phyloP scores from a whole-genome alignment of 805 yeast species.

The Metschnikowia cubensis region DNA sequence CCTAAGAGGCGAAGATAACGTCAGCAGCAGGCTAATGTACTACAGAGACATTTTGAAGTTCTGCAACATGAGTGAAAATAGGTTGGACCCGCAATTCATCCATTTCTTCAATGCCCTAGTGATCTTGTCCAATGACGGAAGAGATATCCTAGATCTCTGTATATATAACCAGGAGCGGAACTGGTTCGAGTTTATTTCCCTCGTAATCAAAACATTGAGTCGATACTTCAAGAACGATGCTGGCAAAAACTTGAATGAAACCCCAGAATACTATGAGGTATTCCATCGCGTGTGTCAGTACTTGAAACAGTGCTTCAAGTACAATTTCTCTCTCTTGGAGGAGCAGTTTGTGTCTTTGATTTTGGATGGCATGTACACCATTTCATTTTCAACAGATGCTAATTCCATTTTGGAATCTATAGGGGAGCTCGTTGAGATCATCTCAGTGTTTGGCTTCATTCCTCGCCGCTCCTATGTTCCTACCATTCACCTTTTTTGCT shows the following conservation, averaged over 20 bases:
- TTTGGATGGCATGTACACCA: constrained; percentile 29
- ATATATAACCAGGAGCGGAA: constrained; percentile 35
- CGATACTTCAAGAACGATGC: constrained; percentile 9
- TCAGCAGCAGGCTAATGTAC: constrained; percentile 49
- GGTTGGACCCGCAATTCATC: constrained; percentile 48
- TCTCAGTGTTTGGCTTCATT: constrained; percentile 43
- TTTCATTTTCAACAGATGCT: constrained; percentile 40
- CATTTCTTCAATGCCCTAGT: constrained; percentile 46
- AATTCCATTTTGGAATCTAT: constrained; percentile 33
- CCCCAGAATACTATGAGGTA: constrained; percentile 13
- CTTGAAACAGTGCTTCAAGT: constrained; percentile 44
- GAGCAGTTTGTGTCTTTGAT: constrained; percentile 31
- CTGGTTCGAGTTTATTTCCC: constrained; percentile 17
- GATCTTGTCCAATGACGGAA: constrained; percentile 49
- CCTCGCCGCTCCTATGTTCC: constrained; percentile 38
- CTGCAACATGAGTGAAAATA: constrained; percentile 31
- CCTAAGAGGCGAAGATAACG: constrained; percentile 44
- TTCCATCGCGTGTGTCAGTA: constrained; percentile 27
- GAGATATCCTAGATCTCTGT: constrained; percentile 49
- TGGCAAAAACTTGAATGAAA: not conserved
- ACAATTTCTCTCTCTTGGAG: constrained; percentile 43
- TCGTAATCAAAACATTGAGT: constrained; percentile 14
- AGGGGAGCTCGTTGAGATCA: constrained; percentile 40
- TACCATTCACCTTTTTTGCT: constrained; percentile 45
- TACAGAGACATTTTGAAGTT: constrained; percentile 53